These are phyloP conservation scores for Boletus rex-veris DNA, from an alignment of 768 basidiomycete species.

Conservation along the genomic window DNA sequence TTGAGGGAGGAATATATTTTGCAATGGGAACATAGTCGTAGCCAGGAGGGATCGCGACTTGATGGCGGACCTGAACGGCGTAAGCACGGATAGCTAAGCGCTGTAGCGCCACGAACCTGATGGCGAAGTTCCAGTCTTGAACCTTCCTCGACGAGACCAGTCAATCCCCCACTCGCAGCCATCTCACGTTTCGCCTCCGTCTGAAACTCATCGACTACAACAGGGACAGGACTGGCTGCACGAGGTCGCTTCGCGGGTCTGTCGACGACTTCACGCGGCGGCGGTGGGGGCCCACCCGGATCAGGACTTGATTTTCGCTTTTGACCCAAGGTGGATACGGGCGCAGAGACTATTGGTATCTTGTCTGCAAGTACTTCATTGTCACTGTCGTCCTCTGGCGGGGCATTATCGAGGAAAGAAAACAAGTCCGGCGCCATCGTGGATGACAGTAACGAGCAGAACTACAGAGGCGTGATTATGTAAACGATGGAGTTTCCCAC, in stretches of 20 bases:
- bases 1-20: conserved; percentile 84
- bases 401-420: conserved; percentile 27
- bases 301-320: conserved; percentile 26
- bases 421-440: conserved; percentile 30
- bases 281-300: conserved; percentile 2
- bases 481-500: not conserved
- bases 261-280: conserved; percentile 29
- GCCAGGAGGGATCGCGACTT: conserved; percentile 92
- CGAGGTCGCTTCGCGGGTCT: conserved; percentile 54
- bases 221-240: conserved; percentile 61
- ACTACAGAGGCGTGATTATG: not conserved
- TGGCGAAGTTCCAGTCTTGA: conserved; percentile 74
- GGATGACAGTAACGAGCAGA: not conserved
- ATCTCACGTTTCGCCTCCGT: conserved; percentile 92
- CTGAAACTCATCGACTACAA: conserved; percentile 91
- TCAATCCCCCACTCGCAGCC: conserved; percentile 83
- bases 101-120: conserved; percentile 44
- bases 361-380: conserved; percentile 13
- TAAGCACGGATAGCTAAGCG: conserved; percentile 3
- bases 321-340: conserved; percentile 7
- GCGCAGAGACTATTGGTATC: not conserved
- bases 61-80: conserved; percentile 72
- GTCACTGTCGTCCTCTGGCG: conserved; percentile 27
- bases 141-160: conserved; percentile 64
- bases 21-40: conserved; percentile 90